phyloP scores from a whole-genome alignment of 257 asterid species.

The Linderniella brevidens region DNA sequence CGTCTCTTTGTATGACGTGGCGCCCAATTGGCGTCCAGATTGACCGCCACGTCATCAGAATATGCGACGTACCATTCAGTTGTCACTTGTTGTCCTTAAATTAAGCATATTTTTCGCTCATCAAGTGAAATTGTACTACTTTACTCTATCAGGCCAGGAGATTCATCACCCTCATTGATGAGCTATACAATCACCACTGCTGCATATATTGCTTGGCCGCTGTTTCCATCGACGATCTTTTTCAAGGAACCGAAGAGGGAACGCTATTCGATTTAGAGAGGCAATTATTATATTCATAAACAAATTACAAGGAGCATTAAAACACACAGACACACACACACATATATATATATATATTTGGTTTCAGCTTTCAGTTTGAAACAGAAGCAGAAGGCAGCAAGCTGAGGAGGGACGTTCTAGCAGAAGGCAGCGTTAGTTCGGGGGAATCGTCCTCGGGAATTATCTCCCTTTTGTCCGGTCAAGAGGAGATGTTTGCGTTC shows the following conservation, averaged over 20 bases:
- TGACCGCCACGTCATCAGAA: too few species aligned
- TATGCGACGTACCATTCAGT: too few species aligned
- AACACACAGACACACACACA: too few species aligned
- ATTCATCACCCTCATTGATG: conserved; percentile 92
- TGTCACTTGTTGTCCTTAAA: too few species aligned
- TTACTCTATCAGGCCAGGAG: conserved; percentile 63
- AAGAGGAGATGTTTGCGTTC: conserved; percentile 93
- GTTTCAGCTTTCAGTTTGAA: conserved; percentile 84
- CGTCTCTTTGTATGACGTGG: too few species aligned
- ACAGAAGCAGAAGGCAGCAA: conserved; percentile 71
- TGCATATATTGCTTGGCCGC: conserved; percentile 68
- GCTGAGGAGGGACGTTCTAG: conserved; percentile 74
- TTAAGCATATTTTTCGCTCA: too few species aligned
- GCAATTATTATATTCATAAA: conserved; percentile 18
- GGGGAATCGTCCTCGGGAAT: conserved; percentile 61
- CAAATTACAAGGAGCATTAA: not conserved
- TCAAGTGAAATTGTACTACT: conserved; percentile 1
- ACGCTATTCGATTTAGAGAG: conserved; percentile 82
- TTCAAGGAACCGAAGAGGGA: conserved; percentile 98
- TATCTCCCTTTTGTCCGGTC: conserved; percentile 61
- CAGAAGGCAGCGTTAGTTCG: conserved; percentile 62
- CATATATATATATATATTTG: not conserved
- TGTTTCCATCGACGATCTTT: conserved; percentile 61
- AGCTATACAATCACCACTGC: conserved; percentile 90
- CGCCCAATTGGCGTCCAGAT: too few species aligned